Conservation (phyloP, 805 yeast species). For the Cyberlindnera maclurae region DNA sequence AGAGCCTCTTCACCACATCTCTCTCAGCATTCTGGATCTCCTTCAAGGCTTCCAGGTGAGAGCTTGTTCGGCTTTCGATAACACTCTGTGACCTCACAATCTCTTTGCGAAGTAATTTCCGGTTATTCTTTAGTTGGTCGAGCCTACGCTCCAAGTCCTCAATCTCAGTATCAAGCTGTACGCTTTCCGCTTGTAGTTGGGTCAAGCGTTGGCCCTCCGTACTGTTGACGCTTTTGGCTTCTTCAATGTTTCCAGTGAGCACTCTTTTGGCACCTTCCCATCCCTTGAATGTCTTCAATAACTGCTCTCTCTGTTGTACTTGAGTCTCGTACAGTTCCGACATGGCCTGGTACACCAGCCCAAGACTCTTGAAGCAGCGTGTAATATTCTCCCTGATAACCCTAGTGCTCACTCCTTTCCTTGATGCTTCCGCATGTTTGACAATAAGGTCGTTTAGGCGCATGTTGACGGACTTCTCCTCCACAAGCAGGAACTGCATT, state of each 20-base stretch:
- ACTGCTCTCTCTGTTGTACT: conserved; percentile 18
- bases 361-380: conserved; percentile 28
- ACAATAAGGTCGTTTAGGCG: conserved; percentile 13
- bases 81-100: conserved; percentile 39
- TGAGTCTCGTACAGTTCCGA: conserved; percentile 36
- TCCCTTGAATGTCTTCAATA: conserved; percentile 25
- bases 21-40: conserved; percentile 33
- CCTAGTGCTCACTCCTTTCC: conserved; percentile 27
- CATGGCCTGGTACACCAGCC: conserved; percentile 32
- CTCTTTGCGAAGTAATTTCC: conserved; percentile 28
- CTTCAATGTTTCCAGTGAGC: conserved; percentile 28
- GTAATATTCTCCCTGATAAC: conserved; percentile 26
- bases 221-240: conserved; percentile 31
- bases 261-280: conserved; percentile 34
- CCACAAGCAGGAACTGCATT: conserved; percentile 13
- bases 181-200: conserved; percentile 27
- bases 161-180: conserved; percentile 32
- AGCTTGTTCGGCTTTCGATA: conserved; percentile 39
- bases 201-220: conserved; percentile 35
- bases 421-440: conserved; percentile 24
- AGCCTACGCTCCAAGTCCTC: conserved; percentile 28
- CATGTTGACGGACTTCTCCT: conserved; percentile 14
- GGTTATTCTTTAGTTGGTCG: conserved; percentile 26
- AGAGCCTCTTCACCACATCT: conserved; percentile 25
- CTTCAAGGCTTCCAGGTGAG: conserved; percentile 33